These are phyloP conservation scores for Exobasidium cylindrosporum DNA, from an alignment of 1,284 basidiomycete species.

Conservation along the genomic window DNA sequence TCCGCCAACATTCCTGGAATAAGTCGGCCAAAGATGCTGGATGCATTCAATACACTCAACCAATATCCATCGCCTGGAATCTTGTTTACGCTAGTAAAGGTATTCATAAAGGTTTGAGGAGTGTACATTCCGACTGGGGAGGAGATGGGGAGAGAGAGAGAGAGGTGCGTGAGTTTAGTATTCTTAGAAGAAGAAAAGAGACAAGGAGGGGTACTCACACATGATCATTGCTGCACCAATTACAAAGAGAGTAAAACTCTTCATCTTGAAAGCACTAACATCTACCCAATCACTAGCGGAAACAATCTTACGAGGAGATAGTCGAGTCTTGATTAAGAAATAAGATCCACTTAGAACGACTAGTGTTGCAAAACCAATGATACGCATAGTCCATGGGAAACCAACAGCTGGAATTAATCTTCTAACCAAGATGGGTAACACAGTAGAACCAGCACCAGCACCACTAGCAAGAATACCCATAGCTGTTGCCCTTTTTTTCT, in stretches of 20 bases:
- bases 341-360: conserved; percentile 1
- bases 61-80: conserved; percentile 15
- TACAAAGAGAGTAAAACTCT: conserved; percentile 10
- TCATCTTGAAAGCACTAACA: neutral
- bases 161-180: too few species aligned
- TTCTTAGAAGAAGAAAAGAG: too few species aligned
- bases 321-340: conserved; percentile 13
- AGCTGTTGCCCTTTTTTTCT: conserved; percentile 6
- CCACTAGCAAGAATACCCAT: conserved; percentile 34
- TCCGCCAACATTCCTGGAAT: conserved; percentile 44
- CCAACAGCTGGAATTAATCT: conserved; percentile 29
- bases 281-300: conserved; percentile 14
- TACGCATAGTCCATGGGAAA: conserved; percentile 26
- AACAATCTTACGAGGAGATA: conserved; percentile 1
- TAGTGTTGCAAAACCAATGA: conserved; percentile 11
- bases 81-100: conserved; percentile 6
- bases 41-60: conserved; percentile 18
- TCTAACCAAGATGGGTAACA: conserved; percentile 40
- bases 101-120: conserved; percentile 33
- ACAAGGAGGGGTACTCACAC: conserved; percentile 11
- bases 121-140: conserved; percentile 25
- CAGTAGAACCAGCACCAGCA: conserved; percentile 32
- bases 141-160: too few species aligned
- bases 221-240: conserved; percentile 14
- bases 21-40: conserved; percentile 40